phyloP scores from a whole-genome alignment of 495 filamentous ascomycete genomes.

The Penicillium pancosmium region DNA sequence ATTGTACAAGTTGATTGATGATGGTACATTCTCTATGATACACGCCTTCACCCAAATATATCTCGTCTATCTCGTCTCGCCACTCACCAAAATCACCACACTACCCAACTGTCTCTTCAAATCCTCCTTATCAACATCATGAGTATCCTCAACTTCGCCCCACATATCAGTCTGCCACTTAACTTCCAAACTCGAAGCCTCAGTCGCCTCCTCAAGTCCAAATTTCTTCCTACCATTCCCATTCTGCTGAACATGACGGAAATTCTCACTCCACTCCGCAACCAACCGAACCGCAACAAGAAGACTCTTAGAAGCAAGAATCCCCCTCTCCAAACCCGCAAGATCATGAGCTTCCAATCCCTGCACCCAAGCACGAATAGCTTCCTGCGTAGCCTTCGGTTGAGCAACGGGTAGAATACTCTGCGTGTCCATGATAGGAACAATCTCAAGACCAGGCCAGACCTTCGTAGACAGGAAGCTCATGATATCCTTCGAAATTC shows the following conservation, averaged over 20 bases:
- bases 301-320: slow-evolving; percentile 84
- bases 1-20: neutral
- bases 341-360: slow-evolving; percentile 75
- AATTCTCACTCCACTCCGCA: slow-evolving; percentile 85
- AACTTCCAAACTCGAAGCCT: slow-evolving; percentile 81
- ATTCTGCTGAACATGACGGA: slow-evolving; percentile 43
- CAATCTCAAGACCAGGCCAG: slow-evolving; percentile 85
- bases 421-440: slow-evolving; percentile 70
- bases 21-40: slow-evolving; percentile 2
- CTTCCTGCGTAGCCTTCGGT: slow-evolving; percentile 68
- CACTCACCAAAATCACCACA: slow-evolving; percentile 75
- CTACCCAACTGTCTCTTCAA: slow-evolving; percentile 85
- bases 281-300: slow-evolving; percentile 75
- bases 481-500: slow-evolving; percentile 67
- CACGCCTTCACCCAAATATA: neutral
- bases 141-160: slow-evolving; percentile 98
- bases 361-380: slow-evolving; percentile 78
- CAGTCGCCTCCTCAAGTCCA: slow-evolving; percentile 66
- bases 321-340: slow-evolving; percentile 80
- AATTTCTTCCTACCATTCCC: slow-evolving; percentile 35
- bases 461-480: slow-evolving; percentile 67
- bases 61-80: slow-evolving; percentile 40
- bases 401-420: slow-evolving; percentile 74
- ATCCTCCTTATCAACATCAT: slow-evolving; percentile 96
- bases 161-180: slow-evolving; percentile 87